Conservation (phyloP, 1,139 yeast genomes). For the Tardiomyces depauwii region DNA sequence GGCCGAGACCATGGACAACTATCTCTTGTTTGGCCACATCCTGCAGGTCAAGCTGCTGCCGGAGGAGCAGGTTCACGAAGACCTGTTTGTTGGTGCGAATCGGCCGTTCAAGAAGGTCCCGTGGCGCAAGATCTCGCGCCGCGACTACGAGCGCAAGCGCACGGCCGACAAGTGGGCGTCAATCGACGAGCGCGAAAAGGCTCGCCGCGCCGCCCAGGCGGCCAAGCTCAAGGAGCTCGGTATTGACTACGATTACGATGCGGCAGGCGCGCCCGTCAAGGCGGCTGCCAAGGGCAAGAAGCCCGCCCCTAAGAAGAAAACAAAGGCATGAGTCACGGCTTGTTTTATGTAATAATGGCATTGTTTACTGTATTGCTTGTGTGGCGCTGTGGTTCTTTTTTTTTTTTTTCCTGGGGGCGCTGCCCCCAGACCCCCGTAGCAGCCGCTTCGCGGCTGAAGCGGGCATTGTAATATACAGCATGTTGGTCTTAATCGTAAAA, state of each 20-base stretch:
- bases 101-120: constrained; percentile 50
- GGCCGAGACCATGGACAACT: constrained; percentile 92
- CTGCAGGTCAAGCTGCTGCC: constrained; percentile 51
- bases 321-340: not conserved
- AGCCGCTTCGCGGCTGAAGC: too few species aligned
- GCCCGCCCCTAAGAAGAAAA: constrained; percentile 4
- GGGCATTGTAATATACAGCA: too few species aligned
- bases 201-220: constrained; percentile 36
- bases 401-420: too few species aligned
- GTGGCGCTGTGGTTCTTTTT: too few species aligned
- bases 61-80: constrained; percentile 33
- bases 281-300: constrained; percentile 4
- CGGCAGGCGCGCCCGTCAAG: constrained; percentile 2
- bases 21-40: constrained; percentile 78
- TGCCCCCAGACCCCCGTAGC: too few species aligned
- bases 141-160: constrained; percentile 47
- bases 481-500: too few species aligned
- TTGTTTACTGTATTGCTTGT: not conserved
- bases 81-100: constrained; percentile 45
- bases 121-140: constrained; percentile 45
- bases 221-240: constrained; percentile 43
- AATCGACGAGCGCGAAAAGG: constrained; percentile 39
- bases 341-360: not conserved
- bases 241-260: constrained; percentile 30
- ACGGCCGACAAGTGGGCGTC: constrained; percentile 49